Conservation (phyloP, 2,329 filamentous ascomycete genomes). For the Coleophoma eucalyptorum region DNA sequence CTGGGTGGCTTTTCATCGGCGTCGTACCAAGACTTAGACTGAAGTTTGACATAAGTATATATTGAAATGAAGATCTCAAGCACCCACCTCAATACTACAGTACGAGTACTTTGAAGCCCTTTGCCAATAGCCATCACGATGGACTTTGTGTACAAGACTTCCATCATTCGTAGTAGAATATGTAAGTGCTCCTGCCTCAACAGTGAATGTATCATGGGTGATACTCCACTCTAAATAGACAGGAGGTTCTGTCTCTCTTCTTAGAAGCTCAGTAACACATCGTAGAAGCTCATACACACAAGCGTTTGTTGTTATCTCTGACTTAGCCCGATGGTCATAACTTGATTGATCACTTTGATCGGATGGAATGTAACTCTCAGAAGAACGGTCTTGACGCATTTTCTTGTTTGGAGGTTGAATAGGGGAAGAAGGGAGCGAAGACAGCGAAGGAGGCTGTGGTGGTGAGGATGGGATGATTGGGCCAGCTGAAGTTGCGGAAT, state of each 20-base stretch:
- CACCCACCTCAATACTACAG: slow-evolving; percentile 6
- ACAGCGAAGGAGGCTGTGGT: background rate
- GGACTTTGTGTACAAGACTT: slow-evolving; percentile 4
- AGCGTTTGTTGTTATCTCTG: slow-evolving; percentile 1
- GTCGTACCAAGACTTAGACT: slow-evolving; percentile 5
- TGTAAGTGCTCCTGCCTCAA: background rate
- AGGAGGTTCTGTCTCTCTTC: background rate
- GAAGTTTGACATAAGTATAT: background rate
- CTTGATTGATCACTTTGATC: slow-evolving; percentile 1
- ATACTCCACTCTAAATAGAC: slow-evolving; percentile 6
- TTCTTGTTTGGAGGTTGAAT: slow-evolving; percentile 3
- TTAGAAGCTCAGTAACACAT: slow-evolving; percentile 4
- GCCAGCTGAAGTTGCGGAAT: background rate
- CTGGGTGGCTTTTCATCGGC: background rate
- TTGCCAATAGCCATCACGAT: slow-evolving; percentile 3
- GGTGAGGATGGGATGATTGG: background rate
- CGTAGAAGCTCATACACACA: slow-evolving; percentile 1
- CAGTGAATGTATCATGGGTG: slow-evolving; percentile 4
- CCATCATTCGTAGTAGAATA: slow-evolving; percentile 8
- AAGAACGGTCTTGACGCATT: slow-evolving; percentile 1
- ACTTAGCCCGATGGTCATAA: slow-evolving; percentile 1
- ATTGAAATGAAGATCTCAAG: background rate
- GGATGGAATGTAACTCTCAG: slow-evolving; percentile 3
- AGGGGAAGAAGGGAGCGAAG: slow-evolving; percentile 1
- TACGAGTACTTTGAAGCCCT: slow-evolving; percentile 2